Conservation (phyloP, 805 yeast species). For the Candida manassasensis region DNA sequence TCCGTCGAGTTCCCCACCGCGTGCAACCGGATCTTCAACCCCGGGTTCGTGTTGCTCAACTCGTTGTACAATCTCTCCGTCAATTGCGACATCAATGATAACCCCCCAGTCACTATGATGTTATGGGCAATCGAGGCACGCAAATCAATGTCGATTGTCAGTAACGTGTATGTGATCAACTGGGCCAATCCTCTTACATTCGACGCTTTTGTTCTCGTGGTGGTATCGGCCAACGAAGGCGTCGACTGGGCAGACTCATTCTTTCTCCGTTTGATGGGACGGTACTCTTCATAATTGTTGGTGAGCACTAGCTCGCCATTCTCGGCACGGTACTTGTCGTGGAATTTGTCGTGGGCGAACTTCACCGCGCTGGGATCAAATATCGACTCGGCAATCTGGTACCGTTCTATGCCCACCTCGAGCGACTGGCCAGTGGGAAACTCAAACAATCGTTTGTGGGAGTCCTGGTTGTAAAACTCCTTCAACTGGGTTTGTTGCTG, state of each 20-base stretch:
- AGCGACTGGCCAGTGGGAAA: conserved; percentile 71
- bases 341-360: conserved; percentile 17
- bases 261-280: conserved; percentile 63
- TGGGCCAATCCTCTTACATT: conserved; percentile 51
- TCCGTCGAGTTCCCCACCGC: conserved; percentile 76
- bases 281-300: conserved; percentile 55
- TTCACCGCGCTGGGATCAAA: conserved; percentile 55
- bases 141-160: conserved; percentile 70
- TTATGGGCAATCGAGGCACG: conserved; percentile 86
- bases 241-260: conserved; percentile 31
- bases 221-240: conserved; percentile 20
- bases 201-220: neutral
- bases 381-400: conserved; percentile 63
- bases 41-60: conserved; percentile 67
- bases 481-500: conserved; percentile 17
- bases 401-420: conserved; percentile 57
- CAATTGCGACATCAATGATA: conserved; percentile 75
- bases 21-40: conserved; percentile 77
- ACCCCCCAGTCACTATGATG: conserved; percentile 81
- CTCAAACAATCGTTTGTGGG: conserved; percentile 52
- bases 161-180: conserved; percentile 51
- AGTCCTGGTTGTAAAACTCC: conserved; percentile 24
- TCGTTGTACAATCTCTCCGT: conserved; percentile 74
- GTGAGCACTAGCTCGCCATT: conserved; percentile 51
- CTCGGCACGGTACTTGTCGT: conserved; percentile 30